Percentiles rank a stretch among this genome's conserved stretches.
phyloP scores from a whole-genome alignment of 805 yeast genomes.

The Cyberlindnera japonica region DNA sequence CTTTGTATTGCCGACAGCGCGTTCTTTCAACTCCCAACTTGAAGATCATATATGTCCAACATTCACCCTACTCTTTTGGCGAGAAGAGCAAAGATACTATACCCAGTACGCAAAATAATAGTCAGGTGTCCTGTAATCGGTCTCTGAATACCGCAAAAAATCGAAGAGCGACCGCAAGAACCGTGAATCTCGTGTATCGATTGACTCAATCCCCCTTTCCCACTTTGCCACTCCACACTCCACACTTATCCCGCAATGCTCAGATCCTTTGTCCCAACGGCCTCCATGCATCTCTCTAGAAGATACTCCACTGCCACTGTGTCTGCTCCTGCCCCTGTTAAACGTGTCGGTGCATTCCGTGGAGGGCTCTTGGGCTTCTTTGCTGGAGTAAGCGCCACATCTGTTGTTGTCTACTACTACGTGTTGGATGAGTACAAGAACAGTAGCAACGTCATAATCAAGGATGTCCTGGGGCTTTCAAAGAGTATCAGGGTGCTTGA shows the following conservation, averaged over 20 bases:
- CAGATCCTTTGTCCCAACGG: not conserved
- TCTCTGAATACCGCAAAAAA: no score
- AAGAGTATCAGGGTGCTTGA: slow-evolving; percentile 65
- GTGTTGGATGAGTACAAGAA: slow-evolving; percentile 72
- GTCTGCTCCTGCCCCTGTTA: slow-evolving; percentile 6
- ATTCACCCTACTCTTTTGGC: no score
- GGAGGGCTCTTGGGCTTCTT: slow-evolving; percentile 70
- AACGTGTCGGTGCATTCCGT: slow-evolving; percentile 38
- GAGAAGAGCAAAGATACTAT: no score
- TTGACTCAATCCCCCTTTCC: slow-evolving; percentile 1
- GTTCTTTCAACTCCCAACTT: no score
- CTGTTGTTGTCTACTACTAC: slow-evolving; percentile 73
- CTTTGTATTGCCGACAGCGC: no score
- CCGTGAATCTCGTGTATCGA: no score
- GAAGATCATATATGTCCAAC: no score
- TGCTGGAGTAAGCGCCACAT: slow-evolving; percentile 70
- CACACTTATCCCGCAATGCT: slow-evolving; percentile 5
- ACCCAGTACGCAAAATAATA: no score
- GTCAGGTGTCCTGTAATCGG: no score
- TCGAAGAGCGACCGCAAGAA: no score
- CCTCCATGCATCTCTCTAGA: slow-evolving; percentile 5
- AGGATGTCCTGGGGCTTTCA: slow-evolving; percentile 71
- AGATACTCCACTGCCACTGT: slow-evolving; percentile 10
- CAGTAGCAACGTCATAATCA: slow-evolving; percentile 66
- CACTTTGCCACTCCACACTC: not conserved